These are phyloP conservation scores for Sechiopsis laciniata DNA, from an alignment of 306 rosid genomes.

Conservation along the genomic window DNA sequence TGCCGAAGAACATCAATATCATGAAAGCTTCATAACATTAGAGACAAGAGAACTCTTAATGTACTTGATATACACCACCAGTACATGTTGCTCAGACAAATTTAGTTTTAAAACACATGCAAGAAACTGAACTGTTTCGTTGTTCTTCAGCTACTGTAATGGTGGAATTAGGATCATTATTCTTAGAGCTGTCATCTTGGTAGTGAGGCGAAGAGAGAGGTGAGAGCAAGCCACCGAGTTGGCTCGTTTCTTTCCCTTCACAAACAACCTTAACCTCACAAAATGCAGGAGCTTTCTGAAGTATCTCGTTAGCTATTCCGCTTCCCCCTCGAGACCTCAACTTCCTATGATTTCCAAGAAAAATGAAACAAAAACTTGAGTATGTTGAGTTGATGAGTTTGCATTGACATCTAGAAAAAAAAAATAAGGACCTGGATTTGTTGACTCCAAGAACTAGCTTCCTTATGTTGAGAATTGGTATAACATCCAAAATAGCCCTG, in stretches of 20 bases:
- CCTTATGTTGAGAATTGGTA: slow-evolving; percentile 49
- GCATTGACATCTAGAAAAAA: neutral
- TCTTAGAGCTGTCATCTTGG: slow-evolving; percentile 18
- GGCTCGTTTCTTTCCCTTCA: slow-evolving; percentile 56
- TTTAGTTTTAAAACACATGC: slow-evolving; percentile 52
- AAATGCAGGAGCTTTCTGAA: slow-evolving; percentile 45
- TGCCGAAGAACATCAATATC: too few relatives aligned
- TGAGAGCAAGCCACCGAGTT: slow-evolving; percentile 23
- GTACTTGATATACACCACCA: neutral
- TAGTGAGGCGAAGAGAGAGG: slow-evolving; percentile 22
- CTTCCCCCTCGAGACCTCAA: slow-evolving; percentile 43
- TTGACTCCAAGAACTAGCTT: slow-evolving; percentile 57
- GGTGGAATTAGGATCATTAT: slow-evolving; percentile 20
- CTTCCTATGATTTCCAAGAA: slow-evolving; percentile 38
- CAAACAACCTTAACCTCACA: slow-evolving; percentile 57
- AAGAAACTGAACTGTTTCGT: slow-evolving; percentile 38
- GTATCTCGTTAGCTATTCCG: slow-evolving; percentile 52
- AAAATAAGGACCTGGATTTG: slow-evolving; percentile 47
- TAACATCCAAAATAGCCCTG: slow-evolving; percentile 52
- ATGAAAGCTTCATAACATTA: neutral
- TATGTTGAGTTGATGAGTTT: slow-evolving; percentile 1
- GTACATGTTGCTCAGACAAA: slow-evolving; percentile 14
- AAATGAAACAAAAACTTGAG: neutral
- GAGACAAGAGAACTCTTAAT: neutral
- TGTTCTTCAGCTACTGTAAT: slow-evolving; percentile 26